Evolutionary conservation across 306 rosid species (phyloP).

Genomic region (Quercus ilex): DNA sequence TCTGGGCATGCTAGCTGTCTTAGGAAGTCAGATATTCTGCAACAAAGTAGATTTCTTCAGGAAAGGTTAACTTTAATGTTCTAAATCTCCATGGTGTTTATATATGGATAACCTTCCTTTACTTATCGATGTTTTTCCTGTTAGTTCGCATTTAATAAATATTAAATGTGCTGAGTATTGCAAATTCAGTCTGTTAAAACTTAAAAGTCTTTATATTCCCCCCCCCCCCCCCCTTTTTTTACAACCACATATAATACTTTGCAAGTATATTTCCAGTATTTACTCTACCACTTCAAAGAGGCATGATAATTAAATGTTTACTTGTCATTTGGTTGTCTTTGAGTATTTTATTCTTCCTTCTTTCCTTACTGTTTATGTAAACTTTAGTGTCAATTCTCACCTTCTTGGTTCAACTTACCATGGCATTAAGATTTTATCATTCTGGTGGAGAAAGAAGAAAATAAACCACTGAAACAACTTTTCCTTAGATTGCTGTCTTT

Average conservation of each 20-base stretch:
- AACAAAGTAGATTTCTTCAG: conserved; percentile 55
- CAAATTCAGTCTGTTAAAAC: conserved; percentile 11
- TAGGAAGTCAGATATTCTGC: conserved; percentile 31
- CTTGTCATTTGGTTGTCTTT: neutral
- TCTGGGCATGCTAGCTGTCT: conserved; percentile 26
- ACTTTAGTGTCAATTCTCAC: neutral
- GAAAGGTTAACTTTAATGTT: conserved; percentile 51
- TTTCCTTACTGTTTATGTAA: neutral
- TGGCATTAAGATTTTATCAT: neutral
- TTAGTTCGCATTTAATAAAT: neutral
- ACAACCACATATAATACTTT: no score
- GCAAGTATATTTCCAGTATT: neutral
- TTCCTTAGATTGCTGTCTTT: neutral
- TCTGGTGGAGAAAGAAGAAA: neutral
- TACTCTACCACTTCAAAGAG: neutral
- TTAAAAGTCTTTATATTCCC: no score
- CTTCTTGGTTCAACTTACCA: neutral
- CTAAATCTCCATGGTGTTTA: conserved; percentile 7
- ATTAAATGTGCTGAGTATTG: neutral
- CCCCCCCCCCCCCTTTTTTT: no score
- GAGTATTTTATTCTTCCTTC: neutral
- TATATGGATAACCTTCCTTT: neutral
- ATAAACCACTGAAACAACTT: neutral
- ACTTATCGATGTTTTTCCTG: neutral
- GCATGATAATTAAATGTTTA: neutral